Percentiles rank a stretch among this genome's conserved stretches.
These are phyloP conservation scores for Chamaecrista fasciculata DNA, from an alignment of 306 rosid species.

Conservation along the genomic window DNA sequence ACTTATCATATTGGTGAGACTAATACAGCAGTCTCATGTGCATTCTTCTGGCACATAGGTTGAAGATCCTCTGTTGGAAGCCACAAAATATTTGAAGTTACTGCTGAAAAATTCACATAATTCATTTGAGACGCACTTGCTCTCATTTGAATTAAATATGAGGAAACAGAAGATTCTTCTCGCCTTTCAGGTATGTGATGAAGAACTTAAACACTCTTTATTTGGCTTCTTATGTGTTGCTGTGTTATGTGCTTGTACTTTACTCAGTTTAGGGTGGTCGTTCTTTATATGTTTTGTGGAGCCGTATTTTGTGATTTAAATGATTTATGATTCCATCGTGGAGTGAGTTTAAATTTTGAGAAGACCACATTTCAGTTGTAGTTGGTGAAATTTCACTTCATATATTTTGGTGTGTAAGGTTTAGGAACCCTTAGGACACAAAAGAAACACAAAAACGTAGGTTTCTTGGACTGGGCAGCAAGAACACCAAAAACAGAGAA, in stretches of 20 bases:
- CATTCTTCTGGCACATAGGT: constrained; percentile 43
- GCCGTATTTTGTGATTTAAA: background rate
- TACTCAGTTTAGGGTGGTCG: background rate
- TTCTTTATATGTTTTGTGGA: constrained; percentile 3
- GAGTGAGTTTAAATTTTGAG: background rate
- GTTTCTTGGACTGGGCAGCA: too few relatives aligned
- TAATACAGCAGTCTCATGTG: constrained; percentile 13
- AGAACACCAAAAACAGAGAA: too few relatives aligned
- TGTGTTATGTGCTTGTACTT: background rate
- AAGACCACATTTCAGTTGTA: background rate
- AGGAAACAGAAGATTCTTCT: constrained; percentile 85
- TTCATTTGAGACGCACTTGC: constrained; percentile 81
- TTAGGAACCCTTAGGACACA: too few relatives aligned
- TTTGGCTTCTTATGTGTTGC: constrained; percentile 4
- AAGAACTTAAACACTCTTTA: constrained; percentile 2
- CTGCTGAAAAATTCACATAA: constrained; percentile 87
- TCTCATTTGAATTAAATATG: constrained; percentile 85
- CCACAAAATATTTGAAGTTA: constrained; percentile 89
- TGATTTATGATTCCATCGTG: background rate
- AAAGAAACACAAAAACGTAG: too few relatives aligned
- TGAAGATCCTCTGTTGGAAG: constrained; percentile 82
- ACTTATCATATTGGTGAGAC: background rate
- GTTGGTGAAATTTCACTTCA: constrained; percentile 9
- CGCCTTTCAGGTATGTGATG: constrained; percentile 68
- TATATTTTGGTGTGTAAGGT: constrained; percentile 15